Base-by-base conservation (phyloP, 495 filamentous ascomycete species). In the Penicillium ochrochloron region DNA sequence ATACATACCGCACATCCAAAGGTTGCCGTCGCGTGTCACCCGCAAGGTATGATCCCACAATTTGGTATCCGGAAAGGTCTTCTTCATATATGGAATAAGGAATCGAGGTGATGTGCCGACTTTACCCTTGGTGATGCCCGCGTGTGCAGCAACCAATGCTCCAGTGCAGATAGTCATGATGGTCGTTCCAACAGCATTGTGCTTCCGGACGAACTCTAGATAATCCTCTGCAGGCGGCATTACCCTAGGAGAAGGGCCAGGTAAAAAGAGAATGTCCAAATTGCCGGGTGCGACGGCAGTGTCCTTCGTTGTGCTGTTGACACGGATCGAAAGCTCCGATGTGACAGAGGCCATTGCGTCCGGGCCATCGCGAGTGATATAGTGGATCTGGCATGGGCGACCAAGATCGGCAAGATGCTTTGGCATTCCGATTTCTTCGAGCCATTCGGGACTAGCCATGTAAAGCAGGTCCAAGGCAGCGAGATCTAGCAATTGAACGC, bases 1-100 rank as follows among this genome's bases (percentile, higher is more conserved):
- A 7, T 14, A 75, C 83, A 57, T 77, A 88, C 86, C 86, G 63
- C 82, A 77, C 14, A 79, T 81, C 86, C 87, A 88, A 19, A 89
- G 66, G 66, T 84, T 85, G n/a, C 85, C 86, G 71, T 88, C 85
- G 42, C 75, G 70, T 15, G 80, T 74, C 75, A 85, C 83, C 33
- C 86, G 65, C 52, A 80, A 52, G 60, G 77, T 75, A 17, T 83
- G 73, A 27, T 82, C 83, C 48, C 82, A 78, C 6, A 62, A 11
- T 31, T 72, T 73, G 35, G 78, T 76, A 0, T 78, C 78, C 2
- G 76, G 83, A 48, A 83, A 85, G 55, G 72, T 73, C 39, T 75
- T 68, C 52, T 62, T 70, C 54, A 89, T 68, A 19, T 67, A 44
- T 2, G 75, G 71, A 61, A 88, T 75, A 52, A 87, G n/a, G 3